Base-by-base conservation (phyloP, 2,329 filamentous ascomycete genomes). In the Raffaelea ambrosiae region DNA sequence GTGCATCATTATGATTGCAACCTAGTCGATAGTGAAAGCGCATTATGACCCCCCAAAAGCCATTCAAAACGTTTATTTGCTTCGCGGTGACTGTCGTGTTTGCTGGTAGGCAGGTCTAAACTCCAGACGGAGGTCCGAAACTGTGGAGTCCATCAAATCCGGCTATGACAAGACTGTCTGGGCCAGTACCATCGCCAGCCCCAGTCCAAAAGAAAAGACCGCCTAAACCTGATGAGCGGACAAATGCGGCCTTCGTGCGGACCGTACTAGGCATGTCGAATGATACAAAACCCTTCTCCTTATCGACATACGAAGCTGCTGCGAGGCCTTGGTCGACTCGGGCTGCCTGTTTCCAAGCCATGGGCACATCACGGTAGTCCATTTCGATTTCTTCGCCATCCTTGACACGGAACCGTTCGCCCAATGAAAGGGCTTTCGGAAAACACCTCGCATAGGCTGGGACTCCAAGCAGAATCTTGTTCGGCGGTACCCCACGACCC, bases 131-230 rank as follows among this genome's bases (percentile, higher is more conserved):
- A n/a, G n/a, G n/a, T n/a, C n/a, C n/a, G n/a, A n/a, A n/a, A n/a
- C n/a, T n/a, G 23, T 44, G 40, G 16, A 84, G 60, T 2, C 71
- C 74, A 49, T 74, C 66, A 57, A 74, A 81, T 4, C 81, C 81
- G 29, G 78, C 76, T 46, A 72, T 72, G 21, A 84, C 74, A 51
- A 86, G 58, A 58, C 81, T 84, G 54, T 74, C 66, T 9, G 62
- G 55, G 2, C 71, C 76, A 38, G 66, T 61, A 8, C 71, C 68
- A 63, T 85, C 82, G 0, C 74, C 77, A 2, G 74, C 74, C 2
- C 81, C 80, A 36, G 81, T 81, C 82, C 82, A 85, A 63, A 83
- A 85, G 60, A 85, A 85, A 26, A 86, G 54, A 0, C 82, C 82
- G 0, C 73, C 81, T 2, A 86, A 64, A 1, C 69, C 69, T 50